Evolutionary conservation across 805 yeast species (phyloP).

Genomic region (Candida ulmi): DNA sequence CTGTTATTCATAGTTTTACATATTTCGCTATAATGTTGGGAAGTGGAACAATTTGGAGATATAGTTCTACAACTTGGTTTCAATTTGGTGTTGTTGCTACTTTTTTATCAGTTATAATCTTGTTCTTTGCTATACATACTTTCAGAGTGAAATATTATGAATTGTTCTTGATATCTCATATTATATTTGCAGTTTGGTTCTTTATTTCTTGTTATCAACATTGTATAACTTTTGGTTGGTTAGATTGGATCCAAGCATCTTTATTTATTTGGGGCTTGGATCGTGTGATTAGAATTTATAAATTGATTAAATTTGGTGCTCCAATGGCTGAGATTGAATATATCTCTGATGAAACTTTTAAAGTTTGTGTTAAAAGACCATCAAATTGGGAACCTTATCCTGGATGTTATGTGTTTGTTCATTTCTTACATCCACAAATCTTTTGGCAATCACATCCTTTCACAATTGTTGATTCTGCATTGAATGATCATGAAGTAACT

Average conservation of each 20-base stretch:
- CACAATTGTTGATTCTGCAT: constrained; percentile 42
- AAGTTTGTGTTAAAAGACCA: constrained; percentile 37
- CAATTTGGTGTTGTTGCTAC: constrained; percentile 14
- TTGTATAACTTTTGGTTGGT: constrained; percentile 45
- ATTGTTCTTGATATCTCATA: constrained; percentile 51
- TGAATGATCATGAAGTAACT: constrained; percentile 32
- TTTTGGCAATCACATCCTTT: constrained; percentile 76
- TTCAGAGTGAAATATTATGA: constrained; percentile 57
- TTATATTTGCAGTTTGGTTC: constrained; percentile 47
- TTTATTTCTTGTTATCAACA: constrained; percentile 56
- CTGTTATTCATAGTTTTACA: constrained; percentile 39
- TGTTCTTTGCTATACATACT: constrained; percentile 26
- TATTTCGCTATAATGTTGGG: constrained; percentile 5
- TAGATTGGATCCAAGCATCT: constrained; percentile 43
- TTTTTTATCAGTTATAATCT: constrained; percentile 2
- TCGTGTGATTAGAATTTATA: constrained; percentile 39
- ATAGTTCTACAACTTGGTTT: constrained; percentile 10
- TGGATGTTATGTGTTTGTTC: constrained; percentile 50
- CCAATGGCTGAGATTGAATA: constrained; percentile 16
- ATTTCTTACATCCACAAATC: constrained; percentile 43
- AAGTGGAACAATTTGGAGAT: neutral
- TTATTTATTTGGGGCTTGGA: constrained; percentile 28
- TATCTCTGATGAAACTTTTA: constrained; percentile 39
- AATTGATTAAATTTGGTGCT: constrained; percentile 23
- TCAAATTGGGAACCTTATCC: constrained; percentile 43